Base-by-base conservation (phyloP, 2,329 filamentous ascomycete genomes). In the Corniculantispora saksenae region DNA sequence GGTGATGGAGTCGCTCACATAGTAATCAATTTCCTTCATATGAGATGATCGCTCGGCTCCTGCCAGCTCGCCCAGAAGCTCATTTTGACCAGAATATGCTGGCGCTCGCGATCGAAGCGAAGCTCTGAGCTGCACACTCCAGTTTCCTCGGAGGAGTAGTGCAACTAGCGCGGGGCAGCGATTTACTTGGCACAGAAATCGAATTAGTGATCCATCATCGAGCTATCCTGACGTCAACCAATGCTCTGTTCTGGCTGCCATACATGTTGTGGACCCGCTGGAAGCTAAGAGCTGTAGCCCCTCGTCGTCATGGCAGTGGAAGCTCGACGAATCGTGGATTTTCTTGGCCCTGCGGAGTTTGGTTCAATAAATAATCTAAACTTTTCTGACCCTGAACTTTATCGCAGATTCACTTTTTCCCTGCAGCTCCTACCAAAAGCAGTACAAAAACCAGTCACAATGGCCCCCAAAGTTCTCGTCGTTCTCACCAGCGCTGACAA, bases 391-490 rank as follows among this genome's bases (percentile, higher is more conserved):
- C 25, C 40, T 47, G 23, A 17, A 45, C 17, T 29, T 8, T 12
- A 43, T 40, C 35, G 38, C 12, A 17, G 4, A n/a, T n/a, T 10
- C 29, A 15, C n/a, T 7, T 45, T 27, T 13, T 27, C 7, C 25
- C 3, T 12, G 7, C 25, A 35, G 17, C 4, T n/a, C 19, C 43
- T 23, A 35, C 19, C 6, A 25, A 40, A 8, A 32, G 48, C 19
- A 50, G 12, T 10, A 6, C n/a, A 48, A 10, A 25, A 32, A 10
- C n/a, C 17, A 43, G 29, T 27, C 67, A 75, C 54, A 69, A 84
- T 85, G 82, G 78, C 81, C 43, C 82, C 80, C 70, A 90, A 89
- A 75, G 79, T 92, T 68, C 89, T 93, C 79, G 79, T 92, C 75
- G 86, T 93, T 65, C 85, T 92, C 67, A 91, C 88, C 69, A 92